Conservation (phyloP, 1,284 basidiomycete species). For the Irpex rosettiformis region DNA sequence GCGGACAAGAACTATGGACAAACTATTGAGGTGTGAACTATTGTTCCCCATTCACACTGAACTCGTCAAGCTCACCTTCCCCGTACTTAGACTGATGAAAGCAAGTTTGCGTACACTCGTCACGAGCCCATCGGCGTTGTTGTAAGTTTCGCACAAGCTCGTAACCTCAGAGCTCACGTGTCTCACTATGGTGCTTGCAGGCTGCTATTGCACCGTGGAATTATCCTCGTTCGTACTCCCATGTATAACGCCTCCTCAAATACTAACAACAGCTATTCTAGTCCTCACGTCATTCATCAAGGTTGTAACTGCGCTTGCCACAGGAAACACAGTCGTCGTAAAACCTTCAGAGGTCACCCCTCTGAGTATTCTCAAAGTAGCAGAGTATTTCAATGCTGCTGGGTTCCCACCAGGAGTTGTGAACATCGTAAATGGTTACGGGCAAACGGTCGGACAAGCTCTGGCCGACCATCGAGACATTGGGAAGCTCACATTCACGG, state of each 20-base stretch:
- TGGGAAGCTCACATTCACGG: conserved; percentile 77
- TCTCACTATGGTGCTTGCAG: neutral
- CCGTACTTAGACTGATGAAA: conserved; percentile 47
- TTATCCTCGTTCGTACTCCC: conserved; percentile 50
- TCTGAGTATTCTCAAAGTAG: conserved; percentile 70
- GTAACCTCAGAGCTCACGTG: neutral
- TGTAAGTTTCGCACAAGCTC: conserved; percentile 26
- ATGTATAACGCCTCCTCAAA: neutral
- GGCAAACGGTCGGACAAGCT: conserved; percentile 62
- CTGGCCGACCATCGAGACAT: conserved; percentile 62
- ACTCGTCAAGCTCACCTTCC: neutral
- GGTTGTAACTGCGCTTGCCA: conserved; percentile 80
- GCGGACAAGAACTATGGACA: conserved; percentile 87
- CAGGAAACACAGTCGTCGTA: conserved; percentile 81
- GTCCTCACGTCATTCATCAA: conserved; percentile 81
- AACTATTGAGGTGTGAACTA: conserved; percentile 49
- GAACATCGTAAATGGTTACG: conserved; percentile 69
- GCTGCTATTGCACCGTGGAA: conserved; percentile 85
- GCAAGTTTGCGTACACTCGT: conserved; percentile 75
- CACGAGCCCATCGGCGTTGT: conserved; percentile 95
- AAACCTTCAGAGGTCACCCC: conserved; percentile 93
- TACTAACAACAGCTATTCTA: conserved; percentile 21
- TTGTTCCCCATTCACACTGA: neutral
- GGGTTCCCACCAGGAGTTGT: conserved; percentile 72
- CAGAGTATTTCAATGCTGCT: conserved; percentile 44